Evolutionary conservation across 2,329 filamentous ascomycete species (phyloP), one percentile per base, ranked within the genome.

Genomic region (Aspergillus novoparasiticus): DNA sequence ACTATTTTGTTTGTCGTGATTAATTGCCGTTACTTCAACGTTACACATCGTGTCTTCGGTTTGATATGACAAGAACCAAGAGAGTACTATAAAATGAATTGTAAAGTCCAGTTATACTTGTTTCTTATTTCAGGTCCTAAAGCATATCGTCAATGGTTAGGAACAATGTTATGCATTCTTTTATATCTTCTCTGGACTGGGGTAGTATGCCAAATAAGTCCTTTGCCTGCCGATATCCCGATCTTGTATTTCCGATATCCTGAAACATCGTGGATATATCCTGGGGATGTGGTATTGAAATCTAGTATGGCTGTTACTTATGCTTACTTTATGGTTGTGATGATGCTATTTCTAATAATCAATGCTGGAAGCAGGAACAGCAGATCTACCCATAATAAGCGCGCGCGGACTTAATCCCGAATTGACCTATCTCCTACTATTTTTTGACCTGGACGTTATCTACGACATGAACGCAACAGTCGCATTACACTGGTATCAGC

Each of bases 401-500:
- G 62, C 57, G 3, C 6, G 14, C 1, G 61, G 57, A 6, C 64
- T 73, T 0, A 5, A 57, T 19, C 63, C 55, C 34, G 41, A 62
- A 4, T 12, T 34, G 14, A 64, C 59, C 5, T 74, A 73, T 26
- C 58, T 70, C 1, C n/a, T 72, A 6, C 41, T 74, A n/a, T 66
- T 71, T 36, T 58, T 73, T 39, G 73, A 74, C 43, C 61, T 70
- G 1, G 72, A 74, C 51, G 73, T 67, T 2, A 23, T 71, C 26
- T 50, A 70, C 14, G 64, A 51, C 16, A 60, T 60, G 0, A 43
- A n/a, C 8, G 64, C 59, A 10, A 71, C 69, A 6, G 63, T 70
- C 1, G 62, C 73, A 21, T 48, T 75, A 1, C 73, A 75, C 53
- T 75, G 72, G 71, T 74, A 73, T 39, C 71, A 74, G 21, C 61